Evolutionary conservation across 495 filamentous ascomycete species (phyloP).

Genomic region (Geoglossum glabrum): DNA sequence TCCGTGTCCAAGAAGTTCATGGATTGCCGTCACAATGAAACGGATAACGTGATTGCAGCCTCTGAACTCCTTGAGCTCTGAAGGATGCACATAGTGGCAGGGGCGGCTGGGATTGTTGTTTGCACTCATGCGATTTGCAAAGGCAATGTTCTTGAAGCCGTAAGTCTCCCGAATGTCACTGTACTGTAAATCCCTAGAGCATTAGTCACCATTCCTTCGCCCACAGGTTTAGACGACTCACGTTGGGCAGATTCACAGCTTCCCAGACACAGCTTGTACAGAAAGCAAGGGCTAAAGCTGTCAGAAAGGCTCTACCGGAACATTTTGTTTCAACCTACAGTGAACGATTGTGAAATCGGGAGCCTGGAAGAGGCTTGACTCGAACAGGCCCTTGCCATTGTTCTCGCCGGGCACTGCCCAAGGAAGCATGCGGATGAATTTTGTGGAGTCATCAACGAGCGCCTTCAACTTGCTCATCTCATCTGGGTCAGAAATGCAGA

Average conservation of each 20-base stretch:
- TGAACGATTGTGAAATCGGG: conserved; percentile 68
- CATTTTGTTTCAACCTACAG: conserved; percentile 26
- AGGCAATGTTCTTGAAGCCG: conserved; percentile 92
- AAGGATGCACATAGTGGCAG: conserved; percentile 22
- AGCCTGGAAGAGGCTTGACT: conserved; percentile 46
- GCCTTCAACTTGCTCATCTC: conserved; percentile 72
- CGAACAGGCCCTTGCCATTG: conserved; percentile 22
- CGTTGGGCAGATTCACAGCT: no score
- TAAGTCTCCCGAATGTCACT: conserved; percentile 82
- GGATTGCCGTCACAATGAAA: conserved; percentile 71
- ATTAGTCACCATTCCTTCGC: neutral
- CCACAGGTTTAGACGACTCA: no score
- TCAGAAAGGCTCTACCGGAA: conserved; percentile 27
- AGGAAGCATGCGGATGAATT: conserved; percentile 70
- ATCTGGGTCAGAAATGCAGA: conserved; percentile 63
- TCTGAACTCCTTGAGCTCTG: conserved; percentile 57
- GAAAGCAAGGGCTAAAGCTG: conserved; percentile 10
- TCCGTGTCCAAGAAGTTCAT: conserved; percentile 90
- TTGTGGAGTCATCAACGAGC: conserved; percentile 60
- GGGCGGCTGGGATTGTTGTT: conserved; percentile 29
- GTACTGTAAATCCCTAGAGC: no score
- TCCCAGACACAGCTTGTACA: no score
- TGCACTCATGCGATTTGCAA: conserved; percentile 77
- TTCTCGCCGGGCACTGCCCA: conserved; percentile 86
- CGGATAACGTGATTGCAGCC: conserved; percentile 20